These are phyloP conservation scores for Orbilia oligospora DNA, from an alignment of 2,329 filamentous ascomycete genomes.

Conservation along the genomic window DNA sequence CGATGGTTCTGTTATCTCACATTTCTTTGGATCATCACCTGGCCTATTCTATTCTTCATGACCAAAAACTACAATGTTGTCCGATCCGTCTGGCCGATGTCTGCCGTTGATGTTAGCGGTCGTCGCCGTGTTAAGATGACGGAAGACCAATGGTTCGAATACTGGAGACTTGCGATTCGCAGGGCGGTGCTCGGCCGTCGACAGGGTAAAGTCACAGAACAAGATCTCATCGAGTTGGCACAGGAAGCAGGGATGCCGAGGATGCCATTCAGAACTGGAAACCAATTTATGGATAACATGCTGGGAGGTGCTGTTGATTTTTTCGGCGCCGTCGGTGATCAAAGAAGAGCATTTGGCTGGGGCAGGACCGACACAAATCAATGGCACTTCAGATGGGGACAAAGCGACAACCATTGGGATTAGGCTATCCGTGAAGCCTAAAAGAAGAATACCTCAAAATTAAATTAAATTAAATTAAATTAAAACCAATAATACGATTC, in stretches of 20 bases:
- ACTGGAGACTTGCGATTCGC: conserved; percentile 75
- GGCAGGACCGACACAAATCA: conserved; percentile 25
- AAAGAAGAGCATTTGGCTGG: conserved; percentile 46
- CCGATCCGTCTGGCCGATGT: conserved; percentile 72
- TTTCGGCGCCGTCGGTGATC: conserved; percentile 47
- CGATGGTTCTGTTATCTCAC: conserved; percentile 77
- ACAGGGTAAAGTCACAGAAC: conserved; percentile 73
- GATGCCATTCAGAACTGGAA: conserved; percentile 61
- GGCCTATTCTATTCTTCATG: conserved; percentile 78
- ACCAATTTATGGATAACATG: conserved; percentile 37
- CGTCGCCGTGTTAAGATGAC: conserved; percentile 65
- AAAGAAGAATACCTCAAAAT: not conserved
- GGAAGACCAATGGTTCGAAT: conserved; percentile 74
- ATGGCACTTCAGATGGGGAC: conserved; percentile 54
- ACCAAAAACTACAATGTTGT: conserved; percentile 79
- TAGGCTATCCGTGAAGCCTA: not conserved
- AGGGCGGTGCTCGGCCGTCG: conserved; percentile 74
- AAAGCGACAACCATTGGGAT: conserved; percentile 40
- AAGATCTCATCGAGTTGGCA: conserved; percentile 71
- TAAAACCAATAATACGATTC: conserved; percentile 6
- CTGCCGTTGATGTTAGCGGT: conserved; percentile 51
- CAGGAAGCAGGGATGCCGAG: conserved; percentile 67
- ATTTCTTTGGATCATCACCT: conserved; percentile 78
- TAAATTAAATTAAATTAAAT: too few relatives aligned
- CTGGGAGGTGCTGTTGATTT: conserved; percentile 43